These are phyloP conservation scores for Colletotrichum sp. DNA, from an alignment of 2,329 filamentous ascomycete species.

Conservation along the genomic window DNA sequence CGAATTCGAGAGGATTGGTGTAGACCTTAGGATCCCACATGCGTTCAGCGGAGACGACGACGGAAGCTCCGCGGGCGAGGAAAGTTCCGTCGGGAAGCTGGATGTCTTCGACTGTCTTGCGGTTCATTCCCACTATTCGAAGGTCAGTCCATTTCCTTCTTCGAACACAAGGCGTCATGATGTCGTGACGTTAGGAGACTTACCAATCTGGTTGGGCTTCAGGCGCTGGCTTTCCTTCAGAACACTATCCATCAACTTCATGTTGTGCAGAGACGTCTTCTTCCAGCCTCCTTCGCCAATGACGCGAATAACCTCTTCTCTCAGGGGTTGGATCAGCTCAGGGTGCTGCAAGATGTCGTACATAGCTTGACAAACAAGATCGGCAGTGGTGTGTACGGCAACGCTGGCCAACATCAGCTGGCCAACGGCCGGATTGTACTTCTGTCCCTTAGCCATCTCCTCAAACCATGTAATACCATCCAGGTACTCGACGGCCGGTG, in stretches of 20 bases:
- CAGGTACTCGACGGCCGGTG: neutral
- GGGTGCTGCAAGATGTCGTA: neutral
- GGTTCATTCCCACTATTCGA: neutral
- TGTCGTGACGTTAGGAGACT: neutral
- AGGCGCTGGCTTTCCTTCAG: neutral
- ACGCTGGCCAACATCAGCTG: neutral
- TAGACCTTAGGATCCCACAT: neutral
- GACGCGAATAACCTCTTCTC: neutral
- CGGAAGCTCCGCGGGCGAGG: neutral
- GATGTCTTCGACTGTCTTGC: neutral
- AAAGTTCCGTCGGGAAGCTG: neutral
- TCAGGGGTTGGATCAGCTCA: neutral
- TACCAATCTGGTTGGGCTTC: neutral
- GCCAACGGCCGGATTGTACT: neutral
- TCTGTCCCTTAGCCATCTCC: neutral
- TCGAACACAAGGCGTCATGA: no score
- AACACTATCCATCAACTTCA: constrained; percentile 1
- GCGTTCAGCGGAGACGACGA: neutral
- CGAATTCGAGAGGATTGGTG: neutral
- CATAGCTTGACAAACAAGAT: neutral
- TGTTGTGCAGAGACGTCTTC: neutral
- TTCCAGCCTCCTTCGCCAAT: neutral
- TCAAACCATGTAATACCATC: neutral
- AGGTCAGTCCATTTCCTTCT: no score
- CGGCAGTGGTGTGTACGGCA: neutral